Evolutionary conservation across 768 basidiomycete genomes (phyloP).

Genomic region (Termitomyces heimii): DNA sequence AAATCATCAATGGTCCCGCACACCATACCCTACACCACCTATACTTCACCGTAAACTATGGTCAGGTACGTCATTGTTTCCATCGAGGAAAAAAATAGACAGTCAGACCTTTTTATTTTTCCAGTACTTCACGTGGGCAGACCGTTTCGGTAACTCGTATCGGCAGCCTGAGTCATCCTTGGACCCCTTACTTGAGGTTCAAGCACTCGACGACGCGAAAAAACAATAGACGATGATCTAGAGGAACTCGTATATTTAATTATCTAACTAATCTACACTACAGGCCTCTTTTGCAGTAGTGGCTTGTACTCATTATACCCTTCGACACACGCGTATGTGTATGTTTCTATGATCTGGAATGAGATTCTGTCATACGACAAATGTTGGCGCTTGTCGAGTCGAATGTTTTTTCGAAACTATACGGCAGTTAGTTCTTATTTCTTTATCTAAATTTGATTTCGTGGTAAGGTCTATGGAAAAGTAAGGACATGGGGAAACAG

Average conservation of each 20-base stretch:
- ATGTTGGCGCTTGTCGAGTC: neutral
- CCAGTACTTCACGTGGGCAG: constrained; percentile 96
- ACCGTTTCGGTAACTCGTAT: constrained; percentile 79
- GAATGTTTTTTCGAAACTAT: neutral
- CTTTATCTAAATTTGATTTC: too few species aligned
- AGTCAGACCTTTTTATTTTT: constrained; percentile 8
- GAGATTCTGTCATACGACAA: too few species aligned
- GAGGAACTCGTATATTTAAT: neutral
- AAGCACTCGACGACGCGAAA: constrained; percentile 20
- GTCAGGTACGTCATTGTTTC: constrained; percentile 49
- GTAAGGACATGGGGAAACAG: too few species aligned
- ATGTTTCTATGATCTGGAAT: constrained; percentile 1
- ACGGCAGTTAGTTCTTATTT: too few species aligned
- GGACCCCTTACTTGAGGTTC: constrained; percentile 79
- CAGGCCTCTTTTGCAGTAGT: neutral
- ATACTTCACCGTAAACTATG: constrained; percentile 96
- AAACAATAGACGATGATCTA: constrained; percentile 11
- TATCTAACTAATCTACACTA: constrained; percentile 8
- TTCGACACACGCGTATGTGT: neutral
- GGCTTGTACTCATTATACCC: constrained; percentile 9
- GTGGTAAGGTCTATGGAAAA: too few species aligned
- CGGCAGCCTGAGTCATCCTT: constrained; percentile 78
- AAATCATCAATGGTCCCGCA: constrained; percentile 93
- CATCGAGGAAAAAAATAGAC: neutral
- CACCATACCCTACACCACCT: constrained; percentile 97